These are phyloP conservation scores for Calonectria naviculata DNA, from an alignment of 2,329 filamentous ascomycete genomes.

Conservation along the genomic window DNA sequence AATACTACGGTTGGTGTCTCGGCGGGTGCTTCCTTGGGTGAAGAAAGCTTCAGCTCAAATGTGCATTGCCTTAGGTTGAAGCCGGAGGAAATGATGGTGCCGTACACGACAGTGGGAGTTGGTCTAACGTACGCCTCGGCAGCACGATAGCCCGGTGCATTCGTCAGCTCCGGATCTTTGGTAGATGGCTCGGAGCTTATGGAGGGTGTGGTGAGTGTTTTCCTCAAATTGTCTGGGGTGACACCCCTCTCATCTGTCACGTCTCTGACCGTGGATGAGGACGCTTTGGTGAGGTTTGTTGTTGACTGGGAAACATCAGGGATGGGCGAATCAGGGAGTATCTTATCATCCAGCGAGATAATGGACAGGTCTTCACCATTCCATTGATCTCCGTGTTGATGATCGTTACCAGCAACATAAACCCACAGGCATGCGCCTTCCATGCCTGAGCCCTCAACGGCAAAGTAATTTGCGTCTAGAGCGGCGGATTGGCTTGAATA, in stretches of 20 bases:
- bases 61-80: constrained; percentile 86
- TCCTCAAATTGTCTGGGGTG: constrained; percentile 80
- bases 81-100: constrained; percentile 75
- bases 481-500: constrained; percentile 93
- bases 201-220: constrained; percentile 74
- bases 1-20: constrained; percentile 83
- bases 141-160: constrained; percentile 81
- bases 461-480: constrained; percentile 96
- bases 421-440: constrained; percentile 93
- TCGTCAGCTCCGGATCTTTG: constrained; percentile 67
- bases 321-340: constrained; percentile 63
- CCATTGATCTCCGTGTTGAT: constrained; percentile 93
- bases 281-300: constrained; percentile 47
- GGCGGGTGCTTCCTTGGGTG: constrained; percentile 67
- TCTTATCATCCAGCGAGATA: constrained; percentile 83
- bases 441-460: constrained; percentile 83
- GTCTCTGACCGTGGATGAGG: constrained; percentile 46
- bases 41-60: constrained; percentile 78
- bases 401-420: constrained; percentile 85
- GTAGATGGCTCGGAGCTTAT: constrained; percentile 69
- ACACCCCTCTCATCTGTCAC: constrained; percentile 68
- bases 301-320: constrained; percentile 60
- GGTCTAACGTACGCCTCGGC: constrained; percentile 95
- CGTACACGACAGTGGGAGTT: constrained; percentile 79
- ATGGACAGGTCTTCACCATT: constrained; percentile 98